Evolutionary conservation across 225 moss, liverwort and hornwort genomes (phyloP).

Genomic region (Ulota crispa): DNA sequence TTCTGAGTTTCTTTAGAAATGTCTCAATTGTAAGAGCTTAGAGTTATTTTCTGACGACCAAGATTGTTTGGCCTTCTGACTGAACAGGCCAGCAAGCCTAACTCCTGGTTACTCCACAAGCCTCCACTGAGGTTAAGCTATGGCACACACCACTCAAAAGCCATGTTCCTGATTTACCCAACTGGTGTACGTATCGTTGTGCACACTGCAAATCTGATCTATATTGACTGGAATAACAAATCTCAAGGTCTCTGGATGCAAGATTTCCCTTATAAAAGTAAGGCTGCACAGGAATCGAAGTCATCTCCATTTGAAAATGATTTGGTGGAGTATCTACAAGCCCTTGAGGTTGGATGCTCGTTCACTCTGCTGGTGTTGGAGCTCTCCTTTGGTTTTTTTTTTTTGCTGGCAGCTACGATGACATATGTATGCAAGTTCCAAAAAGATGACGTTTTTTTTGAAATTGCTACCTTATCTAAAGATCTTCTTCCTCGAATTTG

Average conservation of each 20-base stretch:
- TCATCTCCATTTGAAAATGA: constrained; percentile 85
- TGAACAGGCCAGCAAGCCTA: constrained; percentile 70
- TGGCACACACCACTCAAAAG: constrained; percentile 99
- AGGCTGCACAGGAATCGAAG: constrained; percentile 23
- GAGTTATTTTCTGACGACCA: constrained; percentile 6
- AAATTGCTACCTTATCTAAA: not conserved
- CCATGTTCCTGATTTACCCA: constrained; percentile 86
- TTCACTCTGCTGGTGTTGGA: not conserved
- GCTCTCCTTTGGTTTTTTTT: not conserved
- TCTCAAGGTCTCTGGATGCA: constrained; percentile 99
- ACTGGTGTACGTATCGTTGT: constrained; percentile 85
- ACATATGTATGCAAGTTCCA: not conserved
- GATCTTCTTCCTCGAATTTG: constrained; percentile 20
- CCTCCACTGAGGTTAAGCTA: constrained; percentile 85
- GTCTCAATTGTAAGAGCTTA: not conserved
- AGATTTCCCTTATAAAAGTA: constrained; percentile 84
- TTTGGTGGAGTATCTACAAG: constrained; percentile 86
- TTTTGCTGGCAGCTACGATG: not conserved
- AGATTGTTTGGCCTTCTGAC: constrained; percentile 21
- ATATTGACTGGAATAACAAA: constrained; percentile 95
- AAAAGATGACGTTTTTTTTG: not conserved
- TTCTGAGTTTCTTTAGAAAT: not conserved
- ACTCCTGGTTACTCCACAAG: constrained; percentile 74
- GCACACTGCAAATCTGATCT: constrained; percentile 93
- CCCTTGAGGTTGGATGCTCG: constrained; percentile 57